phyloP scores from a whole-genome alignment of 2,329 filamentous ascomycete genomes.

The Scleromitrula shiraiana region DNA sequence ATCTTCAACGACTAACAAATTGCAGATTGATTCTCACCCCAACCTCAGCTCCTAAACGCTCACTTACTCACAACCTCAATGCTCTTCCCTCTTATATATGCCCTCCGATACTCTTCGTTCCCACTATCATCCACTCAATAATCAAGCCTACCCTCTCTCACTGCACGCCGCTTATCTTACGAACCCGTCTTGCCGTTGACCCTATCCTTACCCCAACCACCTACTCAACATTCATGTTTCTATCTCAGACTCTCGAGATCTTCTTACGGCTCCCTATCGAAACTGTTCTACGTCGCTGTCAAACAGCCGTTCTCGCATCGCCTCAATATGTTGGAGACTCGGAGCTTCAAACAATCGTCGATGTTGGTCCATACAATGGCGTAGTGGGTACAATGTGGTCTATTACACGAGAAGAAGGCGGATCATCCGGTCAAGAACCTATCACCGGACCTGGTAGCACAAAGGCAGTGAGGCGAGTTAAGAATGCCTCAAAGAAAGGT shows the following conservation, averaged over 20 bases:
- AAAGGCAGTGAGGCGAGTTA: slow-evolving; percentile 11
- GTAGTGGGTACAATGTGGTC: slow-evolving; percentile 85
- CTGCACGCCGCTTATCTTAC: slow-evolving; percentile 76
- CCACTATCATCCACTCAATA: slow-evolving; percentile 80
- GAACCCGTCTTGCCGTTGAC: slow-evolving; percentile 77
- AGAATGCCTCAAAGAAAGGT: slow-evolving; percentile 32
- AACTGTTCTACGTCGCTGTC: slow-evolving; percentile 81
- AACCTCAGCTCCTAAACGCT: slow-evolving; percentile 66
- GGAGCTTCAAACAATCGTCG: slow-evolving; percentile 58
- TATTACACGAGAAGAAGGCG: slow-evolving; percentile 81
- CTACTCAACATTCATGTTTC: slow-evolving; percentile 77
- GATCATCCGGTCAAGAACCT: slow-evolving; percentile 29
- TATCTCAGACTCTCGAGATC: slow-evolving; percentile 70
- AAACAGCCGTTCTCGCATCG: slow-evolving; percentile 59
- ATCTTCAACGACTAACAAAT: slow-evolving; percentile 24
- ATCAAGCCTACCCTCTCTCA: slow-evolving; percentile 76
- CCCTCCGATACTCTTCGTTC: slow-evolving; percentile 61
- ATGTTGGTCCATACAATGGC: slow-evolving; percentile 74
- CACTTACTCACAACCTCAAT: slow-evolving; percentile 63
- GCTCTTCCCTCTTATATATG: slow-evolving; percentile 71
- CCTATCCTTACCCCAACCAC: slow-evolving; percentile 70
- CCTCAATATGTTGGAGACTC: slow-evolving; percentile 8
- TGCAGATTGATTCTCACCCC: slow-evolving; percentile 73
- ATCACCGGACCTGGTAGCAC: background rate
- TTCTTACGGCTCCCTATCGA: slow-evolving; percentile 85